phyloP scores from a whole-genome alignment of 2,329 filamentous ascomycete species.

The Geosmithia flava region DNA sequence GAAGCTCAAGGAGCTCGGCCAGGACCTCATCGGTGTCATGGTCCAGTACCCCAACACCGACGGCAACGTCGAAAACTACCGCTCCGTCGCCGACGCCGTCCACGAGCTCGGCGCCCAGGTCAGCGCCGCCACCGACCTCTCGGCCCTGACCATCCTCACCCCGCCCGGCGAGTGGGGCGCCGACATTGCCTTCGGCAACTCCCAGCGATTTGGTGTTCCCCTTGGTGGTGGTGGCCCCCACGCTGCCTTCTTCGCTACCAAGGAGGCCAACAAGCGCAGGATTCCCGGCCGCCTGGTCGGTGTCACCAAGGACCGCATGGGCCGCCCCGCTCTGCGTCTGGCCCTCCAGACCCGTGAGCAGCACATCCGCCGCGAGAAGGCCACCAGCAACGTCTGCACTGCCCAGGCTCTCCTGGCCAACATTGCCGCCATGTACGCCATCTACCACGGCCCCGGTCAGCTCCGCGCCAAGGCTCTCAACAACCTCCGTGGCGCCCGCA shows the following conservation, averaged over 20 bases:
- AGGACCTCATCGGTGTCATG: conserved; percentile 77
- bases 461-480: conserved; percentile 74
- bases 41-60: conserved; percentile 93
- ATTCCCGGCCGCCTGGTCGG: conserved; percentile 86
- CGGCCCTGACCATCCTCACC: conserved; percentile 76
- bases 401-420: conserved; percentile 89
- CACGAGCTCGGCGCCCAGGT: conserved; percentile 71
- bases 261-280: conserved; percentile 86
- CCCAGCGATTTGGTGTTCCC: conserved; percentile 84
- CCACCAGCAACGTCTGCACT: conserved; percentile 94
- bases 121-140: conserved; percentile 77
- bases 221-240: conserved; percentile 92
- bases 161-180: conserved; percentile 91
- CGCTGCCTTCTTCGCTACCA: conserved; percentile 88
- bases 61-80: conserved; percentile 68
- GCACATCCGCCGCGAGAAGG: conserved; percentile 92
- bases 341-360: conserved; percentile 61
- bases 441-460: conserved; percentile 83
- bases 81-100: conserved; percentile 58
- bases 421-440: conserved; percentile 88
- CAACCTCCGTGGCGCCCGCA: conserved; percentile 46
- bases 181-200: conserved; percentile 87
- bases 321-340: conserved; percentile 68
- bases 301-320: conserved; percentile 80
- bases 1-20: conserved; percentile 59